These are phyloP conservation scores for Globisporangium uncinulatum DNA, from an alignment of 352 stramenopile species.

Conservation along the genomic window DNA sequence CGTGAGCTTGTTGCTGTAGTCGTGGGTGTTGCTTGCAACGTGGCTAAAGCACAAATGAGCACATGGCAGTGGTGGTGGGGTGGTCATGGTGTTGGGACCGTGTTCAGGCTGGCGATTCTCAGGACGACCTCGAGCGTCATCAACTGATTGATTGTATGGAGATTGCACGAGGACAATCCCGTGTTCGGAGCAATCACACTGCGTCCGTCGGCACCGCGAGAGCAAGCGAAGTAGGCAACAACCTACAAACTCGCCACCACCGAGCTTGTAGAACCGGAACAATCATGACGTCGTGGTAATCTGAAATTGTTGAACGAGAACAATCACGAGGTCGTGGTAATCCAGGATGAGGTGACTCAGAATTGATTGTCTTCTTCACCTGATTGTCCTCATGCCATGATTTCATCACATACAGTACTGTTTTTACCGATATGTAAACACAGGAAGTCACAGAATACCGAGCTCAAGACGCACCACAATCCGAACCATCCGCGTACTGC, in stretches of 20 bases:
- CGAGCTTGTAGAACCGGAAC: background rate
- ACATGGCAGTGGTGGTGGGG: background rate
- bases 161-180: background rate
- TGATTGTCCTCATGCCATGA: no score
- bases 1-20: background rate
- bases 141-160: background rate
- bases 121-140: background rate
- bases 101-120: background rate
- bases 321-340: constrained; percentile 1
- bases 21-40: background rate
- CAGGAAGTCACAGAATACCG: no score
- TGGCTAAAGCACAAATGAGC: background rate
- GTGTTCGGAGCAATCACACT: background rate
- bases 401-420: no score
- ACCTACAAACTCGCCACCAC: background rate
- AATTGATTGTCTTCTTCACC: background rate
- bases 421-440: no score
- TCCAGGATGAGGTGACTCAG: background rate
- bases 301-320: background rate
- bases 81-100: no score
- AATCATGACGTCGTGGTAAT: background rate
- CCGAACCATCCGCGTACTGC: no score
- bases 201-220: background rate
- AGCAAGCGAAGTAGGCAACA: background rate
- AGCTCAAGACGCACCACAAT: no score